These are phyloP conservation scores for Hypoxylon sp. DNA, from an alignment of 2,329 filamentous ascomycete genomes.

Conservation along the genomic window DNA sequence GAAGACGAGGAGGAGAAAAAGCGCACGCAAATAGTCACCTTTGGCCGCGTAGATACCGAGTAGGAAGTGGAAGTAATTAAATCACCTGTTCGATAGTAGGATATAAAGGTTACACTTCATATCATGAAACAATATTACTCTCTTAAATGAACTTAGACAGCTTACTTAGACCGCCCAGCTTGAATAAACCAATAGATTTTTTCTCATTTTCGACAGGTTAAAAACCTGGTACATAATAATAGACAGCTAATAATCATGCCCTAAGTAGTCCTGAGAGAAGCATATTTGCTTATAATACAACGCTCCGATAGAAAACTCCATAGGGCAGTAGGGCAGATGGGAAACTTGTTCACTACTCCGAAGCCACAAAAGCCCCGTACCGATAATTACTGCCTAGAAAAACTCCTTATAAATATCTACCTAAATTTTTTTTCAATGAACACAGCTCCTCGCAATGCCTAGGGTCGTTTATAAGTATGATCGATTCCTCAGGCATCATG, in stretches of 20 bases:
- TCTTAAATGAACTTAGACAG: slow-evolving; percentile 11
- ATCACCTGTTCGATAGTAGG: background rate
- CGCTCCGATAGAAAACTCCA: no score
- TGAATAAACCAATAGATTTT: background rate
- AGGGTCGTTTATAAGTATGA: background rate
- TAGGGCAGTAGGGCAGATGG: no score
- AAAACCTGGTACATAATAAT: background rate
- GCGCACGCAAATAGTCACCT: slow-evolving; percentile 5
- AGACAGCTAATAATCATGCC: background rate
- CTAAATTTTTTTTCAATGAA: no score
- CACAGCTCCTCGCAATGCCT: no score
- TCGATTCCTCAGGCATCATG: background rate
- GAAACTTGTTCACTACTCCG: no score
- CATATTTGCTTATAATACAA: no score
- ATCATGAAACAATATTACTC: background rate
- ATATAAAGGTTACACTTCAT: background rate
- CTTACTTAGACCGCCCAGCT: background rate
- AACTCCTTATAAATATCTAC: no score
- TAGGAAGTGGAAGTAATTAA: background rate
- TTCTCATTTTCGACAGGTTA: background rate
- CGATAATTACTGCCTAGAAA: no score
- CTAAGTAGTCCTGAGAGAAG: no score
- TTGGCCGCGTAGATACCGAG: slow-evolving; percentile 13
- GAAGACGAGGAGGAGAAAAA: slow-evolving; percentile 33
- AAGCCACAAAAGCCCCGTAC: no score